Conservation (phyloP, 805 yeast genomes). For the Tetrapisispora phaffii region DNA sequence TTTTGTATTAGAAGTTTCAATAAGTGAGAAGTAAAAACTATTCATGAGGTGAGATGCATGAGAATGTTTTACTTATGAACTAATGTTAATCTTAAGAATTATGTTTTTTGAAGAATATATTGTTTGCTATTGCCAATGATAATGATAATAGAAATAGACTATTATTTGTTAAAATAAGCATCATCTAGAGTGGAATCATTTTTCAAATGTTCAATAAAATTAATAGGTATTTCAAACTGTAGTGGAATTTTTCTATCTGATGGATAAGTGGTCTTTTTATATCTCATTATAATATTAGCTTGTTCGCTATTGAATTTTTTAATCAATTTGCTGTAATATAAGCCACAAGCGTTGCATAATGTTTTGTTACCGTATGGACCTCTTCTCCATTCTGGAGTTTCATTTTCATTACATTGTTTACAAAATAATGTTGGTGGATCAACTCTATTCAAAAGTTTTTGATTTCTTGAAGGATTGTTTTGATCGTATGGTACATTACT, state of each 20-base stretch:
- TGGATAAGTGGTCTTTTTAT: constrained; percentile 10
- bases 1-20: background rate
- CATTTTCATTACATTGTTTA: constrained; percentile 59
- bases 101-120: background rate
- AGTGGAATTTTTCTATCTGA: constrained; percentile 24
- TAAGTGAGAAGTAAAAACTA: background rate
- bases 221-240: constrained; percentile 16
- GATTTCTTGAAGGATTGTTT: background rate
- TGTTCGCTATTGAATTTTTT: constrained; percentile 27
- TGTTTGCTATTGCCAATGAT: background rate
- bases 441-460: background rate
- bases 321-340: constrained; percentile 54
- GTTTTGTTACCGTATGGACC: constrained; percentile 81
- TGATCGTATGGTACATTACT: background rate
- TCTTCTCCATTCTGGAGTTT: constrained; percentile 88
- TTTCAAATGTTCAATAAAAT: constrained; percentile 11
- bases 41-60: background rate
- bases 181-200: constrained; percentile 7
- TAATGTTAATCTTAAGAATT: no score
- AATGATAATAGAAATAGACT: no score
- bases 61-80: background rate
- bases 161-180: constrained; percentile 1
- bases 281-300: constrained; percentile 22
- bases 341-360: constrained; percentile 87
- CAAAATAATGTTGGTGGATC: constrained; percentile 29